Base-by-base conservation (phyloP, 164 flowering plant species). In the Stephania japonica region DNA sequence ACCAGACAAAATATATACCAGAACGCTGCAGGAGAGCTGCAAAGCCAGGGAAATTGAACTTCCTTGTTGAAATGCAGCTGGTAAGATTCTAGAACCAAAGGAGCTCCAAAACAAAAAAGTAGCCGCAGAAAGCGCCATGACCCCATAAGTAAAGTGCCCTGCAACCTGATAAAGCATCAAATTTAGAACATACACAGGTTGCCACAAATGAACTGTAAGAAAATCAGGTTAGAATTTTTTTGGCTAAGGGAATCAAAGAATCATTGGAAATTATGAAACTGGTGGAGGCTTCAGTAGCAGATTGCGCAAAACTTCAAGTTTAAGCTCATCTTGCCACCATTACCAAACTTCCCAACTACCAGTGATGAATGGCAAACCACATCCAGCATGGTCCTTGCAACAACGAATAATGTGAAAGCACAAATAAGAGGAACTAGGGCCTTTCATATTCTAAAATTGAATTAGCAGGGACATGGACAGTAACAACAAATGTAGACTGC, bases 11-110 rank as follows among this genome's bases (percentile, higher is more conserved):
- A 44, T 67, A 12, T 83, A 67, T 90, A 94, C 99, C 97, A 95
- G 82, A 78, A 93, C 99, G 83, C 93, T 93, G 84, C 99, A 96
- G 66, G 99, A 88, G 59, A 96, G 97, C 84, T 96, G 99, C 84
- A 96, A 81, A 24, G 99, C 99, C 85, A 96, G 76, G 26, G 99
- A 92, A 75, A 90, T 79, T 44, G 93, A 38, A 84, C 78, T 87
- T 75, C 90, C 94, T 65, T 87, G 91, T 72, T 81, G 72, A 72
- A 91, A 42, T 74, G 90, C 74, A 74, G 89, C 85, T 56, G 98
- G 97, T 66, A 96, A 67, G 78, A 92, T 68, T 73, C 41, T 85
- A 47, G 89, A 67, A 68, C 99, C 99, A 83, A 89, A 87, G 53
- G 80, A 44, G 74, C 80, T 93, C 99, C 98, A 96, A 78, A 93